These are phyloP conservation scores for Sugiyamaella novakii DNA, from an alignment of 1,139 yeast genomes.

Conservation along the genomic window DNA sequence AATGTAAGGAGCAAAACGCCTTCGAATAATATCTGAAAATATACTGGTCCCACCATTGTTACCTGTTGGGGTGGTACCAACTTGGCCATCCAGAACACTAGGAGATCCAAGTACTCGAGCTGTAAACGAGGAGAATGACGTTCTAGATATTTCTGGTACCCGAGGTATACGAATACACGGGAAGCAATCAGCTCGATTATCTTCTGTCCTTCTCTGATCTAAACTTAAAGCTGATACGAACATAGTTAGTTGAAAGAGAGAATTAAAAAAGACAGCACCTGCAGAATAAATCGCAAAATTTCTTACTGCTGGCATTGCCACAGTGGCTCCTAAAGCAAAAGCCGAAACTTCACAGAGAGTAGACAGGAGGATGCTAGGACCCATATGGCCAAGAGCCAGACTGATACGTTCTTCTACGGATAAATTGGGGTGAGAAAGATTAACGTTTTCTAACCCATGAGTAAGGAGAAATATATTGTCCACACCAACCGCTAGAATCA, in stretches of 20 bases:
- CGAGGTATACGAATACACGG: conserved; percentile 37
- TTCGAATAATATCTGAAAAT: conserved; percentile 47
- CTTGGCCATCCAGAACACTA: conserved; percentile 20
- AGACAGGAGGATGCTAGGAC: conserved; percentile 84
- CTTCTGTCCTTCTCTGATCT: conserved; percentile 65
- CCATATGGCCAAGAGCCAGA: conserved; percentile 67
- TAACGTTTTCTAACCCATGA: conserved; percentile 68
- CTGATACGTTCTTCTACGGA: conserved; percentile 59
- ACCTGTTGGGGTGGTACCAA: conserved; percentile 16
- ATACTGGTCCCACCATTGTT: conserved; percentile 20
- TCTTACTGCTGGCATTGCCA: conserved; percentile 92
- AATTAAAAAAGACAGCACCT: conserved; percentile 77
- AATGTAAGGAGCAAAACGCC: conserved; percentile 60
- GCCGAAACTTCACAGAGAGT: conserved; percentile 76
- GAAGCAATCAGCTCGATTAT: conserved; percentile 59
- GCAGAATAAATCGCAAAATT: conserved; percentile 92
- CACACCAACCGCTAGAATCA: conserved; percentile 90
- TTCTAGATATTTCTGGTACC: conserved; percentile 19
- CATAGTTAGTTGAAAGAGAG: conserved; percentile 75
- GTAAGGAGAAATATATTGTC: conserved; percentile 88
- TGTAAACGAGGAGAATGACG: conserved; percentile 31
- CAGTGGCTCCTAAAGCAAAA: conserved; percentile 75
- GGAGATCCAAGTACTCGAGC: conserved; percentile 27
- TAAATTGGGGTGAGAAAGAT: conserved; percentile 49
- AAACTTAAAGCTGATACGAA: conserved; percentile 72